Conservation (phyloP, 345 rosid genomes). For the Citrus unshiu region DNA sequence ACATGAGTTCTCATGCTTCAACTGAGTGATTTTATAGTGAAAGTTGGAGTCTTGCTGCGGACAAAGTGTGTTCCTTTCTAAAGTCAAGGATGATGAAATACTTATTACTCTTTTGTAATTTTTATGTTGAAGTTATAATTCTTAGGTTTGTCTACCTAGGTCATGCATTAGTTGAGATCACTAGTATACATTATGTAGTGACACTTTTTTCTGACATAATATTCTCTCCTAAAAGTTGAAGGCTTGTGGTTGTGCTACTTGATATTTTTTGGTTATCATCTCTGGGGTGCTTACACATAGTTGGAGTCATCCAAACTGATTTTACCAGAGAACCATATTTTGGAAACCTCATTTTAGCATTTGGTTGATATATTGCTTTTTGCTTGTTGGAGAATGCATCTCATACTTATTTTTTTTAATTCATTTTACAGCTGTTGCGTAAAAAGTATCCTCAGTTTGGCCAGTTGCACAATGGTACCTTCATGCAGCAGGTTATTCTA, state of each 20-base stretch:
- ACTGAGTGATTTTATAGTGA: not conserved
- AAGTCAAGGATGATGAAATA: not conserved
- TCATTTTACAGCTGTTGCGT: slow-evolving; percentile 60
- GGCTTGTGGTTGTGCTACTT: not conserved
- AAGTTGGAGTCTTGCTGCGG: not conserved
- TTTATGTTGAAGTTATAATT: not conserved
- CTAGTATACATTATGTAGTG: not conserved
- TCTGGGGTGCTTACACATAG: not conserved
- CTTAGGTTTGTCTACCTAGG: not conserved
- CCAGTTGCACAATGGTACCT: slow-evolving; percentile 82
- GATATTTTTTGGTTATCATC: not conserved
- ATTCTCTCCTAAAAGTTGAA: not conserved
- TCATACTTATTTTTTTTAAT: not conserved
- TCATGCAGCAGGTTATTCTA: slow-evolving; percentile 87
- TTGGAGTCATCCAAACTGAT: not conserved
- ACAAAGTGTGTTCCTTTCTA: not conserved
- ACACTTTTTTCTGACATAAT: not conserved
- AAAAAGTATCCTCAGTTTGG: slow-evolving; percentile 95
- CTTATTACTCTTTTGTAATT: not conserved
- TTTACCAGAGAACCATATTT: not conserved
- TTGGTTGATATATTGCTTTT: not conserved
- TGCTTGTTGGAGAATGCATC: not conserved
- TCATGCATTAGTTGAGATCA: not conserved
- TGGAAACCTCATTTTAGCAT: not conserved
- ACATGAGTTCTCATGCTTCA: not conserved